A percentile compares a stretch with the other conserved stretches of the same genome.
Conservation (phyloP, 2,329 filamentous ascomycete species). For the Xylariales sp. region DNA sequence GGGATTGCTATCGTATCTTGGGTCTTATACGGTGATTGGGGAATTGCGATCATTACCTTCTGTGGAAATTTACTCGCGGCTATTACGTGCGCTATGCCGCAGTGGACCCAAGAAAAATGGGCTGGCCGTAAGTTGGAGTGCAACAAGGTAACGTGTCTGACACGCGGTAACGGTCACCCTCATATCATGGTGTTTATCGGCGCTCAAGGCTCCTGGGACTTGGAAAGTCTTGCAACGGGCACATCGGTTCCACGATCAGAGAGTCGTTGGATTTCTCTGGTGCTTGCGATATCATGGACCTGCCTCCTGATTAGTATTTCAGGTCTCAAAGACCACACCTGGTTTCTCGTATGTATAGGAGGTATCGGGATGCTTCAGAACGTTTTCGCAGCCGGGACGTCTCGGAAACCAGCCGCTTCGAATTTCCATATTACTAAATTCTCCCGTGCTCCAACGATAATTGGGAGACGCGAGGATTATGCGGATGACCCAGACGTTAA, state of each 20-base stretch:
- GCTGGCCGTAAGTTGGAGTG: conserved; percentile 4
- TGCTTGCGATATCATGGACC: conserved; percentile 11
- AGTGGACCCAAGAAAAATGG: conserved; percentile 14
- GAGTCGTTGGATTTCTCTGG: conserved; percentile 9
- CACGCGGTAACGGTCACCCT: conserved; percentile 12
- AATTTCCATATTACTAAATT: conserved; percentile 3
- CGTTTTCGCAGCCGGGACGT: conserved; percentile 10
- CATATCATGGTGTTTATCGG: conserved; percentile 12
- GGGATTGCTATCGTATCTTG: conserved; percentile 5
- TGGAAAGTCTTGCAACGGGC: conserved; percentile 11
- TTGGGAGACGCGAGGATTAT: conserved; percentile 10
- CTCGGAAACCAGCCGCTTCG: conserved; percentile 7
- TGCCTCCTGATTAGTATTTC: conserved; percentile 11
- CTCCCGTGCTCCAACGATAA: conserved; percentile 11
- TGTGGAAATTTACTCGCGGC: conserved; percentile 9
- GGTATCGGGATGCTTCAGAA: conserved; percentile 15
- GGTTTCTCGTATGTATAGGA: conserved; percentile 13
- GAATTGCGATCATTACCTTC: conserved; percentile 5
- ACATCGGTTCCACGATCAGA: conserved; percentile 1
- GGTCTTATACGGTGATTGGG: conserved; percentile 8
- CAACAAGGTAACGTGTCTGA: conserved; percentile 14
- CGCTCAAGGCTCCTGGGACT: conserved; percentile 9
- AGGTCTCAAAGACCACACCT: conserved; percentile 10
- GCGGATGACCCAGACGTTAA: conserved; percentile 7
- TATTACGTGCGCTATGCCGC: conserved; percentile 7